These are phyloP conservation scores for Calonectria multiphialidica DNA, from an alignment of 2,329 filamentous ascomycete species.

Conservation along the genomic window DNA sequence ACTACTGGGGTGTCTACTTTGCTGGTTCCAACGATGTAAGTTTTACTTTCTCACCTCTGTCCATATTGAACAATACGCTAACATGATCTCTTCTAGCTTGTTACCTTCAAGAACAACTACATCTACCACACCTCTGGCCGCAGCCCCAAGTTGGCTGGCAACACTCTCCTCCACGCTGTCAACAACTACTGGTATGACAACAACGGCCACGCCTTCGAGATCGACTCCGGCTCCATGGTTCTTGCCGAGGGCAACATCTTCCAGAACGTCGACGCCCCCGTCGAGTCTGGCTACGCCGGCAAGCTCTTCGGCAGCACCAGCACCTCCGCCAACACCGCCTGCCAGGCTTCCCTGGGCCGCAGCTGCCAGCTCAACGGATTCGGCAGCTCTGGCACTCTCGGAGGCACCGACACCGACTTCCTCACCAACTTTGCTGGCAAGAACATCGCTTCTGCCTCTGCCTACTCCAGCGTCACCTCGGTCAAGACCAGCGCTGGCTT, in stretches of 20 bases:
- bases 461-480: constrained; percentile 45
- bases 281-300: constrained; percentile 48
- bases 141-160: constrained; percentile 66
- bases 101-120: constrained; percentile 71
- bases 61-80: neutral
- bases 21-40: constrained; percentile 62
- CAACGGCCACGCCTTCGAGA: constrained; percentile 67
- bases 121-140: constrained; percentile 69
- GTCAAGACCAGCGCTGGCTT: constrained; percentile 54
- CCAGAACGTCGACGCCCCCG: constrained; percentile 59
- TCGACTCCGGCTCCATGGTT: constrained; percentile 54
- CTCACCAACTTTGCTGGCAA: constrained; percentile 62
- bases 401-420: constrained; percentile 57
- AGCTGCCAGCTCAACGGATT: constrained; percentile 62
- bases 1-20: constrained; percentile 71
- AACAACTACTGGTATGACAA: constrained; percentile 71
- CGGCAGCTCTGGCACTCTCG: constrained; percentile 51
- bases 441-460: constrained; percentile 59
- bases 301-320: constrained; percentile 46
- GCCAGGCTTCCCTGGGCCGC: constrained; percentile 58
- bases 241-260: constrained; percentile 69
- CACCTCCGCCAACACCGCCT: constrained; percentile 51
- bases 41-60: rapidly evolving
- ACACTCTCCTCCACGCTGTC: constrained; percentile 66
- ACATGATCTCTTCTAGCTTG: constrained; percentile 29